Base-by-base conservation (phyloP, 805 yeast genomes). In the Candida ovalis region DNA sequence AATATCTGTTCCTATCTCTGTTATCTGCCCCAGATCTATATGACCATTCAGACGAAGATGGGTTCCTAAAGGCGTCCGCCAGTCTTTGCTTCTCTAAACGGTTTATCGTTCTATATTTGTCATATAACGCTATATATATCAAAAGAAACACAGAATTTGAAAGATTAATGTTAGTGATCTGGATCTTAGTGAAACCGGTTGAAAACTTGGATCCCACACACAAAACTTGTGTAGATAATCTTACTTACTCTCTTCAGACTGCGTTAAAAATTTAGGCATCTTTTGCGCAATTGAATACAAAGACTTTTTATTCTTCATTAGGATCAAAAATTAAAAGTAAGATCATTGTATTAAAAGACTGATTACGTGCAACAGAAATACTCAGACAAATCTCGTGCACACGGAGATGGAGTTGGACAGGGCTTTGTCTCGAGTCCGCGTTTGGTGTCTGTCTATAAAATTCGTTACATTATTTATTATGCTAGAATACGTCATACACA, bases 1-100 rank as follows among this genome's bases (percentile, higher is more conserved):
- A 57, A 60, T 86, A 86, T 45, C 91, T 67, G 56, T 86, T 85
- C 47, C 83, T 65, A 9, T 53, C 43, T 22, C 40, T 45, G 35
- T 60, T 58, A 13, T 43, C 36, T 1, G 38, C 3, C 1, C 58
- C 61, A 1, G 45, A 41, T 9, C 36, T 7, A 15, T 47, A 33
- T 2, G 62, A 45, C 60, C 62, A 62, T 37, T 45, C 46, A 13
- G 61, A 54, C 1, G 47, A 23, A 4, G 38, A 12, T 0, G 56
- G 55, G 39, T 57, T 48, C n/a, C 51, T 47, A 15, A 38, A 25
- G 4, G 60, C 56, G 24, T 58, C 61, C 15, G 22, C 40, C 18
- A 57, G 28, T 30, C 63, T 46, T n/a, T 43, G 39, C 30, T 52
- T 51, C 40, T 58, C 57, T 13, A 49, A 42, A 10, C 43, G 25